These are phyloP conservation scores for Clausena lansium DNA, from an alignment of 345 rosid species.

Conservation along the genomic window DNA sequence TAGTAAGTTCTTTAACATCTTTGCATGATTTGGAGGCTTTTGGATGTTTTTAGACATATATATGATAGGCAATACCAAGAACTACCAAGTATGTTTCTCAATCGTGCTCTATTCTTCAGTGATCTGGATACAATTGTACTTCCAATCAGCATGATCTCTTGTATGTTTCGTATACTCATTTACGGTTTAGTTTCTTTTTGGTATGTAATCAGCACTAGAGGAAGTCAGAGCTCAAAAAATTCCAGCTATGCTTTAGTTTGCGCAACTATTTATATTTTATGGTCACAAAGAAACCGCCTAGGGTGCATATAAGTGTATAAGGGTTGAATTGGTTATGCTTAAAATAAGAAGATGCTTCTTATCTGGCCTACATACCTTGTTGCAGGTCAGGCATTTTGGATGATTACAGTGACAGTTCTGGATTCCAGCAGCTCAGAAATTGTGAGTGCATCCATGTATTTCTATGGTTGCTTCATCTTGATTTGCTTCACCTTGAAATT, in stretches of 20 bases:
- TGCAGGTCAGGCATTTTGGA: constrained; percentile 49
- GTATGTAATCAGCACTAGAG: constrained; percentile 43
- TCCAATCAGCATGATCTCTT: constrained; percentile 29
- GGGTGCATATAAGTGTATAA: constrained; percentile 56
- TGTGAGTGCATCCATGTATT: constrained; percentile 11
- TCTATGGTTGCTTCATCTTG: background rate
- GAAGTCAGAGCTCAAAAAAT: constrained; percentile 53
- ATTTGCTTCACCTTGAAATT: background rate
- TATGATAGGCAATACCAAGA: no score
- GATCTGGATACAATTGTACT: constrained; percentile 28
- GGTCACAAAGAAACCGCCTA: constrained; percentile 67
- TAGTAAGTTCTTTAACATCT: no score
- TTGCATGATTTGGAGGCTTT: no score
- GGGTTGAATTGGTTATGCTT: background rate
- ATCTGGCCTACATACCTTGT: constrained; percentile 14
- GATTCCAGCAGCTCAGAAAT: constrained; percentile 59
- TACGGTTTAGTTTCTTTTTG: constrained; percentile 4
- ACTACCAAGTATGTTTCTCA: no score
- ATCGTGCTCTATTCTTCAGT: constrained; percentile 32
- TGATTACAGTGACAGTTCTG: constrained; percentile 39
- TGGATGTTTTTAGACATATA: no score
- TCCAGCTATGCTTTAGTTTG: constrained; percentile 66
- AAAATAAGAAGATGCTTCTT: background rate
- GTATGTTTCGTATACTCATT: constrained; percentile 20
- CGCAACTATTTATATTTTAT: constrained; percentile 73